Evolutionary conservation across 1,284 basidiomycete species (phyloP), one percentile per base, ranked within the genome.

Genomic region (Inonotus obliquus): DNA sequence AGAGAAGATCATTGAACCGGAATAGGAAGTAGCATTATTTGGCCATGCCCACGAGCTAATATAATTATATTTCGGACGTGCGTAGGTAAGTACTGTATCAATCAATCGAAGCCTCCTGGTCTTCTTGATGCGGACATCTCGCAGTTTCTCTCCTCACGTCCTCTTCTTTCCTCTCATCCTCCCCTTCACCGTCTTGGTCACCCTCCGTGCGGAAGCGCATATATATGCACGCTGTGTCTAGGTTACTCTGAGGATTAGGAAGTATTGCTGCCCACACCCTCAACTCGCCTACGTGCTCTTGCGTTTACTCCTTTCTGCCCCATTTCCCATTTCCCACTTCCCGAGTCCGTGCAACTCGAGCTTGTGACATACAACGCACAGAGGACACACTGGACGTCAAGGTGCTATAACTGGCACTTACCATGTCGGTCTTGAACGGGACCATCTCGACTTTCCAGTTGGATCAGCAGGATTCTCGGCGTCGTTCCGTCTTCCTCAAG

Each of bases 401-500:
- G n/a, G n/a, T n/a, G n/a, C n/a, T n/a, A 32, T 32, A 32, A 9
- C 32, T 45, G 32, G 21, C 35, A 1, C 38, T 14, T 17, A 25
- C 27, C 21, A 45, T 60, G 59, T 47, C 52, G n/a, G 32, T 32
- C n/a, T 23, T 21, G 17, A 54, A 14, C n/a, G 29, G 27, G 51
- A 52, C 13, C 51, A 14, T 51, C 7, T 9, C 52, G 14, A 19
- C 32, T 9, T 52, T 47, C 32, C 59, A 51, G 32, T 10, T 32
- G 23, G 57, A 59, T 59, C 35, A 44, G 13, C 52, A 23, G 13
- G 62, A 60, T 32, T 45, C 62, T 17, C 58, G 66, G 9, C 65
- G 67, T 29, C 67, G 69, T 21, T 54, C 61, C 1, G 47, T 49
- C 9, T 65, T 67, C 21, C 52, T 63, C 49, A 86, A 81, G 71